Base-by-base conservation (phyloP, 106 monocot genomes). In the Amphibolis antarctica region DNA sequence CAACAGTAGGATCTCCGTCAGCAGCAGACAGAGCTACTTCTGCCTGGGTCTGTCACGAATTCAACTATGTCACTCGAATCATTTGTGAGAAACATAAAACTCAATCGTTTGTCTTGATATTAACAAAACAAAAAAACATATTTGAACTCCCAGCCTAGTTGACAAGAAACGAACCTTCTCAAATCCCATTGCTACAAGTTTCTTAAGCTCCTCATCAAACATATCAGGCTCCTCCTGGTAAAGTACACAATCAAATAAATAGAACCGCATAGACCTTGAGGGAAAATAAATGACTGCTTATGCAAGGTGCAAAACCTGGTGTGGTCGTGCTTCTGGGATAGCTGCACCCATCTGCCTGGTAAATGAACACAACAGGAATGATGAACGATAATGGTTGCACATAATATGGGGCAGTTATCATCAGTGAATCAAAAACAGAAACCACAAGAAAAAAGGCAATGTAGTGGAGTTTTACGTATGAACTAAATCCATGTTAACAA, bases 1-100 rank as follows among this genome's bases (percentile, higher is more conserved):
- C 94, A 55, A 89, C 70, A 77, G 49, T 76, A 2, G 86, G 83
- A 72, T 89, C 89, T 70, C 94, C 94, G 59, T 96, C 94, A 63
- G 94, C 94, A 70, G 94, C 89, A 52, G 89, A 74, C 36, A 96
- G 83, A 45, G 94, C 86, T 58, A 96, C 94, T 80, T 96, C 94
- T 29, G 80, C 86, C 25, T 75, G 83, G 10, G 82, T 96, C 89
- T 96, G 79, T 19, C 64, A 12, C 23, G 28, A 20, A 63, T 23
- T 4, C 14, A 9, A 51, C 5, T 36, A 30, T 60, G 1, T 60
- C 59, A 60, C 15, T 18, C 17, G 36, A 36, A 36, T 36, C 36
- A 36, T 36, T 36, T 36, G 7, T 36, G 7, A 36, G 36, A 36
- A 36, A 4, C 7, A 7, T 36, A 4, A n/a, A 2, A 2, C 36